Evolutionary conservation across 2,329 filamentous ascomycete species (phyloP), one percentile per base, ranked within the genome.

Genomic region (Stagonosporopsis tanaceti): DNA sequence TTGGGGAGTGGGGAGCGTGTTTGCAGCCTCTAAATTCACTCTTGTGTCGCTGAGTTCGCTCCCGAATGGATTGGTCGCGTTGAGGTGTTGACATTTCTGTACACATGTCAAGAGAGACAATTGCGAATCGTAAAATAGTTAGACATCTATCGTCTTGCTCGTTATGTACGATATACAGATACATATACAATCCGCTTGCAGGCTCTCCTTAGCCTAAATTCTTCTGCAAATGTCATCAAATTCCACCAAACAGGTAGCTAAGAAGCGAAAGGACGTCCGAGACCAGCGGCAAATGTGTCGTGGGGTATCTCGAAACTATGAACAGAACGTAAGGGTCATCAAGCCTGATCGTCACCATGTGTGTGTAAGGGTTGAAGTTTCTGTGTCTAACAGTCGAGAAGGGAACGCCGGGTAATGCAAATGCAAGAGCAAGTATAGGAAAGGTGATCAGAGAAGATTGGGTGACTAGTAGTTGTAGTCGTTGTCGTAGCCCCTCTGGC

Each of bases 201-300:
- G 15, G 15, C n/a, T 32, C 17, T 50, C 53, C 41, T 17, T 24
- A 41, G 34, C 22, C 22, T 6, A 15, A 14, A 8, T 20, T 34
- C 35, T n/a, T 42, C 35, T 6, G 15, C 14, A 35, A 48, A 35
- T 14, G n/a, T 48, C 54, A 50, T 48, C 32, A 48, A 44, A 41
- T 57, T 39, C 38, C 54, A 14, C 48, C 47, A 57, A 37, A 37
- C 39, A 17, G 20, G 45, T 17, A 37, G 12, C 28, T 40, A 53
- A 63, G 47, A 64, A 72, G 60, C 62, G 71, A 73, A 71, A 53
- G 67, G 64, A 73, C 67, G 69, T 72, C 68, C 71, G 70, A 73
- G 62, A 59, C 70, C 71, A 71, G 70, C 69, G 63, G 65, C 56
- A 54, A 53, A 39, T 47, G 22, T 27, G 30, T 42, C 57, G 62